Base-by-base conservation (phyloP, 2,329 filamentous ascomycete species). In the Verticillium dahliae region DNA sequence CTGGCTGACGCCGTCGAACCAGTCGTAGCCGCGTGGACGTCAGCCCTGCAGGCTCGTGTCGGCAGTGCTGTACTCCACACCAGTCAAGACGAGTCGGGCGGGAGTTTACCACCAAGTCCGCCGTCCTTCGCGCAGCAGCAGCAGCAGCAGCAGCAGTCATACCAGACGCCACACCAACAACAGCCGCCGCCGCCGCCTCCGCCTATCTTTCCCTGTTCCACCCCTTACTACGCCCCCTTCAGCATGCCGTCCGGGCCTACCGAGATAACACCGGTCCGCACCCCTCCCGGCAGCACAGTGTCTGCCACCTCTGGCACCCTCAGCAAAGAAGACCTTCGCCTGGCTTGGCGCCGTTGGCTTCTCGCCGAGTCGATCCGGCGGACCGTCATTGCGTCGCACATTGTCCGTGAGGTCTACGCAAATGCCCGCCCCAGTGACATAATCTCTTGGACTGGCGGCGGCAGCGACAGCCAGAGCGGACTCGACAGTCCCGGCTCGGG, bases 1-100 rank as follows among this genome's bases (percentile, higher is more conserved):
- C 60, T 65, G 14, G 67, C 67, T 3, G 67, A 69, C 57, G 61
- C 65, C 14, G 62, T 61, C 27, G 65, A 66, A 55, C 63, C 65
- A 27, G 39, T 65, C 3, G 60, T 66, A 15, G 62, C 60, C 13
- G 60, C 63, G n/a, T 66, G 65, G 65, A 66, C 63, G 4, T 62
- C 63, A 1, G 60, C 65, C n/a, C 50, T 66, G 10, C 65, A 66
- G 14, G 37, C 62, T 9, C 63, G 65, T 27, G 60, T 66, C 11
- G 65, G 63, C 54, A 39, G 50, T 11, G 58, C 34, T 10, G 60
- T 66, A 14, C 63, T 66, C 50, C 55, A 55, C n/a, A 18, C 39
- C 11, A 60, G 38, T 41, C 18, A 65, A 7, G 63, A 61, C n/a
- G 61, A 54, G 6, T 6, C 39, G 7, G 27, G 27, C 27, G 27